Evolutionary conservation across 192 early-diverging fungal genomes (phyloP).

Genomic region (Backusella psychrophila): DNA sequence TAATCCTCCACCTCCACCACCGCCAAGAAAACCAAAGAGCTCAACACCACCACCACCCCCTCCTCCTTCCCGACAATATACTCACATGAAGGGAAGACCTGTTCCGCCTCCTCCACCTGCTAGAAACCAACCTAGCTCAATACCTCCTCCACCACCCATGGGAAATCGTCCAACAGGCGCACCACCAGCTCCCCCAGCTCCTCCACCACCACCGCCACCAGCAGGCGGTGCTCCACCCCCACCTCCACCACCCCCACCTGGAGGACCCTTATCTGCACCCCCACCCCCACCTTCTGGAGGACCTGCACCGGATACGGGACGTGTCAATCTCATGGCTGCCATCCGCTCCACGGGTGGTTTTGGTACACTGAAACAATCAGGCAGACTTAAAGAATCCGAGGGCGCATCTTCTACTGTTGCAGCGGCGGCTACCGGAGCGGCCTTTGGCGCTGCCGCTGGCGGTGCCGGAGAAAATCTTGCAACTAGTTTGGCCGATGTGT

Average conservation of each 20-base stretch:
- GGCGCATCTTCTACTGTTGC: background rate
- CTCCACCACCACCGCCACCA: conserved; percentile 23
- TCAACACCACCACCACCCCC: conserved; percentile 28
- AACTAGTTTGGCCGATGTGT: conserved; percentile 25
- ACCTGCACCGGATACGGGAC: background rate
- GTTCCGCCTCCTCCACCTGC: conserved; percentile 32
- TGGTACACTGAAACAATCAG: conserved; percentile 37
- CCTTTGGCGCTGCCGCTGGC: conserved; percentile 8
- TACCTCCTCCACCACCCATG: conserved; percentile 13
- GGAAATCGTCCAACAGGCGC: conserved; percentile 5
- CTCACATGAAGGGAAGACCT: conserved; percentile 7
- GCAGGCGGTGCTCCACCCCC: background rate
- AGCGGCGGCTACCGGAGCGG: background rate
- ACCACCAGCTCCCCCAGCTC: conserved; percentile 17
- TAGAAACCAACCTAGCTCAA: background rate
- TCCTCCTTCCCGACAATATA: conserved; percentile 23
- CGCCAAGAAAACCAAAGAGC: conserved; percentile 26
- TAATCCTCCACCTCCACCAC: conserved; percentile 30
- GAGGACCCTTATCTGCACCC: background rate
- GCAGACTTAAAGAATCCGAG: conserved; percentile 7
- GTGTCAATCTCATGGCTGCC: conserved; percentile 43
- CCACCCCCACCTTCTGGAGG: conserved; percentile 16
- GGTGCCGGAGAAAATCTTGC: conserved; percentile 19
- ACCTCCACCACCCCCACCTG: conserved; percentile 12
- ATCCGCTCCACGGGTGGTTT: conserved; percentile 50